Evolutionary conservation across 2,329 filamentous ascomycete species (phyloP), one percentile per base, ranked within the genome.

Genomic region (Talaromyces islandicus): DNA sequence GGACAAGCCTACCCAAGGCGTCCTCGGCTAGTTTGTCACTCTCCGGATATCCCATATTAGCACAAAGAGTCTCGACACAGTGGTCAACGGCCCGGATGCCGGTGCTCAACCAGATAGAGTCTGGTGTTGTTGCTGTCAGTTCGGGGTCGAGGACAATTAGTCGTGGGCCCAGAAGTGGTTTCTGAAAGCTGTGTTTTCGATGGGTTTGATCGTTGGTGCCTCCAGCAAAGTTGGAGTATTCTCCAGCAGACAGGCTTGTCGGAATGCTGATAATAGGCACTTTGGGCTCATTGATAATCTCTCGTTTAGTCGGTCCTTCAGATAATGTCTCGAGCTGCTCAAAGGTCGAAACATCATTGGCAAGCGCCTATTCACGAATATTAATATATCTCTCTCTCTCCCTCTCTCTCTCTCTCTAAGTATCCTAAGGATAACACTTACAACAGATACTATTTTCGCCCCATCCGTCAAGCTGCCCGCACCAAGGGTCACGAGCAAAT

Each of bases 31-130:
- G 67, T 0, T 69, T 66, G 10, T 80, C 77, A 6, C 70, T 71
- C n/a, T 67, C 66, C 0, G 76, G 10, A 67, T 69, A 56, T 1
- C 67, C 67, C 1, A 67, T 63, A 1, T 77, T 66, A 0, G 78
- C 79, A 62, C 80, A 83, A 4, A 83, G 67, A 1, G 80, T 80
- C 69, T 86, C 83, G 4, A 86, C 78, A 59, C 82, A 85, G 65
- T 85, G 83, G 64, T 86, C 83, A 0, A 86, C 76, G 0, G 80
- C 78, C 9, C 83, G 75, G 7, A 86, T 75, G 0, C 85, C 85
- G 0, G 83, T 84, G 50, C 80, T 81, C 1, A 86, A 71, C 84
- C 84, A 88, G 21, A 85, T 74, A 21, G 72, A 71, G 0, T 74
- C 71, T 0, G 84, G 84, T 0, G 83, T 86, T 0, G 79, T 80